Conservation (phyloP, 2,329 filamentous ascomycete genomes). For the Nigrospora osmanthi region DNA sequence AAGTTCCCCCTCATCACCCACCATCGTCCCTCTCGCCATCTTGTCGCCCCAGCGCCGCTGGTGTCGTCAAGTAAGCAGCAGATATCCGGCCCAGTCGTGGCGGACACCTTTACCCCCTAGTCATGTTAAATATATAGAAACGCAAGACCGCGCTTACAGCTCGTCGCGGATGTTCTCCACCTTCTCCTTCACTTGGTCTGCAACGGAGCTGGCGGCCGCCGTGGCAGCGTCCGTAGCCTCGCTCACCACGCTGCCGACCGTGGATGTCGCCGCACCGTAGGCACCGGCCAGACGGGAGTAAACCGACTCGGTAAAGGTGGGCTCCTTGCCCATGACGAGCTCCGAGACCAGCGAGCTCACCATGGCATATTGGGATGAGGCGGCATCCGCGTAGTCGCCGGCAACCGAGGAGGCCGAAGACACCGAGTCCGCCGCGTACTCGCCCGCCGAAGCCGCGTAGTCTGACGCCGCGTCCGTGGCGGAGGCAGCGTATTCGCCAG, state of each 20-base stretch:
- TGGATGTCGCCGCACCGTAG: slow-evolving; percentile 60
- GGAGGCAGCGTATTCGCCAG: slow-evolving; percentile 50
- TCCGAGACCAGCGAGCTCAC: slow-evolving; percentile 70
- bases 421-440: slow-evolving; percentile 17
- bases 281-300: slow-evolving; percentile 63
- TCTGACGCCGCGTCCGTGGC: slow-evolving; percentile 39
- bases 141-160: slow-evolving; percentile 4
- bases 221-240: slow-evolving; percentile 21
- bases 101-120: too few relatives aligned
- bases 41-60: too few relatives aligned
- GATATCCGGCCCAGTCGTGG: too few relatives aligned
- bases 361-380: slow-evolving; percentile 60
- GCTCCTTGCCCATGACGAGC: slow-evolving; percentile 68
- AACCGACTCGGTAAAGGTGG: slow-evolving; percentile 74
- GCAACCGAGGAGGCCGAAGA: slow-evolving; percentile 22
- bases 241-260: slow-evolving; percentile 34
- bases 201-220: slow-evolving; percentile 15
- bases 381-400: slow-evolving; percentile 53
- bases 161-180: slow-evolving; percentile 14
- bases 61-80: too few relatives aligned
- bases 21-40: too few relatives aligned
- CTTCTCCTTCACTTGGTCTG: slow-evolving; percentile 16
- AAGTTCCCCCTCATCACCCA: too few relatives aligned
- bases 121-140: too few relatives aligned
- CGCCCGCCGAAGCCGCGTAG: slow-evolving; percentile 19